These are phyloP conservation scores for Crithidia sp. DNA, from an alignment of 208 protist genomes.

Conservation along the genomic window DNA sequence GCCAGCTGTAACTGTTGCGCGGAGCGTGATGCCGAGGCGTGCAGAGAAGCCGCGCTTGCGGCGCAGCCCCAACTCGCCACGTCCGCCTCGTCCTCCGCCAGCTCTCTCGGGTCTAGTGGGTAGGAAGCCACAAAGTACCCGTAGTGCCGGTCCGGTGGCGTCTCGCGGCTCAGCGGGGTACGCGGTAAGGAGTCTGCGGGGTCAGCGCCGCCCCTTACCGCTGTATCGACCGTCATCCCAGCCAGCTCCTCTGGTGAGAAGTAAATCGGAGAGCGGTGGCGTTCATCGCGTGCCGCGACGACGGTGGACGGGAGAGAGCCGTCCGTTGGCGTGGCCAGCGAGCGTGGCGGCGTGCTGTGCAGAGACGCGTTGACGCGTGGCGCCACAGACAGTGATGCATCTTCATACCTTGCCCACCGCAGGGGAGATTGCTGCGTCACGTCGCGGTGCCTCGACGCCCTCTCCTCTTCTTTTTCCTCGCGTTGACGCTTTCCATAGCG, in stretches of 20 bases:
- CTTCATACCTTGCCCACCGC: too few relatives aligned
- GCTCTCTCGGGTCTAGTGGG: neutral
- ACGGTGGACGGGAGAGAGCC: constrained; percentile 21
- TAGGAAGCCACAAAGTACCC: constrained; percentile 19
- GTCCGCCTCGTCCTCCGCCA: neutral
- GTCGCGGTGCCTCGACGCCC: too few relatives aligned
- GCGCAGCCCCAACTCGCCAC: constrained; percentile 4
- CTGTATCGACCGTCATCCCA: neutral
- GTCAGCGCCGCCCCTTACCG: neutral
- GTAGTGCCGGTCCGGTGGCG: neutral
- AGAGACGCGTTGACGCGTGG: too few relatives aligned
- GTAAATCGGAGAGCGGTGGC: constrained; percentile 25
- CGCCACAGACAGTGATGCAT: too few relatives aligned
- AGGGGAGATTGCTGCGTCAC: too few relatives aligned
- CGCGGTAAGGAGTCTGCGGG: too few relatives aligned
- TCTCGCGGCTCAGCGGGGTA: neutral
- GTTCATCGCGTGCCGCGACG: neutral
- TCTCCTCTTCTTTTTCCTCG: too few relatives aligned
- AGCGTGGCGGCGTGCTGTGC: too few relatives aligned
- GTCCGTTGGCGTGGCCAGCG: too few relatives aligned
- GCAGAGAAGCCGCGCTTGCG: neutral
- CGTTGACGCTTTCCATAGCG: neutral
- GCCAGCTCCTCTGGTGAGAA: constrained; percentile 26
- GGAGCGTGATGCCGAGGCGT: neutral
- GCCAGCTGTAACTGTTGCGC: neutral